A percentile compares a stretch with the other conserved stretches of the same genome.
Conservation (phyloP, 306 rosid genomes). For the Quercus glauca region DNA sequence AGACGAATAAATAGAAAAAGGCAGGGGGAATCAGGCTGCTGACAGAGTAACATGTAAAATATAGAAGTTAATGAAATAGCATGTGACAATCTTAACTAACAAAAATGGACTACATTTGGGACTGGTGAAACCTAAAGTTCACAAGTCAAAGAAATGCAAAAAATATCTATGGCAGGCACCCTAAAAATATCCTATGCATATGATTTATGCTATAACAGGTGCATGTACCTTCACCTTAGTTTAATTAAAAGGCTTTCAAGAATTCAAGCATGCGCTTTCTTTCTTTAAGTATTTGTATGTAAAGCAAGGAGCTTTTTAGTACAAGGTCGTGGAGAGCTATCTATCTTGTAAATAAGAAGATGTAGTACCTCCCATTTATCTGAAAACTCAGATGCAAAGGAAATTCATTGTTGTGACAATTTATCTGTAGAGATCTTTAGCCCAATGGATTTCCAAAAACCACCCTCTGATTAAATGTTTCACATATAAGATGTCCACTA, state of each 20-base stretch:
- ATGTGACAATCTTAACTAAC: background rate
- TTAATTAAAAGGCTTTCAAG: background rate
- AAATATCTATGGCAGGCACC: background rate
- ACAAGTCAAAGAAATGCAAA: background rate
- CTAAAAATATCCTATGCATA: background rate
- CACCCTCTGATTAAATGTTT: background rate
- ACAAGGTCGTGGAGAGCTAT: background rate
- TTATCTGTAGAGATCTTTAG: background rate
- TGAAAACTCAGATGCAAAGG: background rate
- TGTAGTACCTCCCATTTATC: background rate
- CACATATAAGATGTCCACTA: background rate
- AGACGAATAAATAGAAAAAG: conserved; percentile 20
- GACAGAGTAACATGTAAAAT: background rate
- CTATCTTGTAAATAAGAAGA: background rate
- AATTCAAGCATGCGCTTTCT: background rate
- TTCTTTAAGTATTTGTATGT: background rate
- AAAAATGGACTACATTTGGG: background rate
- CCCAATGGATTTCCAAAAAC: background rate
- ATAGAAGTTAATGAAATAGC: background rate
- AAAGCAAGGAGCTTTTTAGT: background rate
- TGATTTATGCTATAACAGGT: background rate
- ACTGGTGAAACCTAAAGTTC: background rate
- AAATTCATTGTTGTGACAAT: background rate
- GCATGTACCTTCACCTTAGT: background rate
- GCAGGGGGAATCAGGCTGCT: background rate